These are phyloP conservation scores for Rhododendron vialii DNA, from an alignment of 148 eudicot genomes.

Conservation along the genomic window DNA sequence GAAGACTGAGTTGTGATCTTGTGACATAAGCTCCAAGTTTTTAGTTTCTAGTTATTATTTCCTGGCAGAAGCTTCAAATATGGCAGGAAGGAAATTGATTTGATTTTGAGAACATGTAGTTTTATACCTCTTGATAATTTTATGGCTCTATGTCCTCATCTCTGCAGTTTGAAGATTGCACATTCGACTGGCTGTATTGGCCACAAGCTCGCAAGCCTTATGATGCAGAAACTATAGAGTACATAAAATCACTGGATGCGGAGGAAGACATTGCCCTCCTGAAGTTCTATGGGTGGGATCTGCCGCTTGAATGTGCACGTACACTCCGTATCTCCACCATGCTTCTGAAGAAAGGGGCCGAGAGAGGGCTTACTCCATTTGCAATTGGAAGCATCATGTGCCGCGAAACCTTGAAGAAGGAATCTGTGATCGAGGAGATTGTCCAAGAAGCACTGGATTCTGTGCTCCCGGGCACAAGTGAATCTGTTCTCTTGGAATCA, in stretches of 20 bases:
- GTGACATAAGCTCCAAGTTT: not conserved
- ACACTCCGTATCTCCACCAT: conserved; percentile 63
- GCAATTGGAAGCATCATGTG: conserved; percentile 73
- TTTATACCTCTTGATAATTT: not conserved
- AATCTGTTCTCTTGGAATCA: conserved; percentile 50
- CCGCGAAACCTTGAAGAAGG: conserved; percentile 49
- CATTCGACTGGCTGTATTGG: conserved; percentile 88
- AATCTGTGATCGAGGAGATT: conserved; percentile 66
- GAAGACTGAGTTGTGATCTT: not conserved
- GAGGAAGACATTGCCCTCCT: conserved; percentile 68
- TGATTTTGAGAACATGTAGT: not conserved
- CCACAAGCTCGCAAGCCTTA: conserved; percentile 71
- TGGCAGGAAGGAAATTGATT: not conserved
- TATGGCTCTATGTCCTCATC: not conserved
- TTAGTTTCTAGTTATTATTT: not conserved
- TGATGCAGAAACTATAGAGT: conserved; percentile 42
- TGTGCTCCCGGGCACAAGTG: conserved; percentile 52
- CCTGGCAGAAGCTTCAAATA: not conserved
- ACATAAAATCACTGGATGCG: conserved; percentile 68
- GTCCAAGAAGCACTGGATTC: conserved; percentile 53
- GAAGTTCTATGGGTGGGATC: conserved; percentile 63
- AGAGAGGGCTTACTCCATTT: conserved; percentile 61
- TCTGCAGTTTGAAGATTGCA: conserved; percentile 74
- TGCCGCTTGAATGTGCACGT: conserved; percentile 57
- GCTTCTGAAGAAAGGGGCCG: conserved; percentile 71